Evolutionary conservation across 2,329 filamentous ascomycete genomes (phyloP).

Genomic region (Parascedosporium putredinis): DNA sequence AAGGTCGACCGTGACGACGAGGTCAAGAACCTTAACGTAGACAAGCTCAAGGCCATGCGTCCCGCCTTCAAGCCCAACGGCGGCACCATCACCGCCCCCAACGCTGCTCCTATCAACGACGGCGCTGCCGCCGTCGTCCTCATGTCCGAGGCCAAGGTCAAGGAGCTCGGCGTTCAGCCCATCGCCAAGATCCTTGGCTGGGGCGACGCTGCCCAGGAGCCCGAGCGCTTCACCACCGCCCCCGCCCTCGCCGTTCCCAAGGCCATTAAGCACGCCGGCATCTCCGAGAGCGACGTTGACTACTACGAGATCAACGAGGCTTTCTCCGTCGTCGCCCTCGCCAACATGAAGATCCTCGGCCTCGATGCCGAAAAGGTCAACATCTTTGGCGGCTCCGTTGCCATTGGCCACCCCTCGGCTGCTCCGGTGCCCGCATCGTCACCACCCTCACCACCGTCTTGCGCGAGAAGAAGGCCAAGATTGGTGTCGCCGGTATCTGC

Average conservation of each 20-base stretch:
- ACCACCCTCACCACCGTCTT: constrained; percentile 83
- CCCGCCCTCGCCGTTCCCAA: constrained; percentile 93
- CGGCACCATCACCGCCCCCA: constrained; percentile 90
- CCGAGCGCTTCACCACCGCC: constrained; percentile 91
- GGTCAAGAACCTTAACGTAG: constrained; percentile 83
- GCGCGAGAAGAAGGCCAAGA: constrained; percentile 83
- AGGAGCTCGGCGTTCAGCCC: constrained; percentile 83
- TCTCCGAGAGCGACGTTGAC: constrained; percentile 69
- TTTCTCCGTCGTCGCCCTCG: constrained; percentile 90
- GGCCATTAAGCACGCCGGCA: constrained; percentile 86
- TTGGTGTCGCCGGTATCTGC: constrained; percentile 91
- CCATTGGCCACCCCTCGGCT: constrained; percentile 93
- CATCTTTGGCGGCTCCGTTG: constrained; percentile 87
- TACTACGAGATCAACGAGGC: constrained; percentile 99
- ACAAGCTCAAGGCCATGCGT: constrained; percentile 76
- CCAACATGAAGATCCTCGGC: constrained; percentile 86
- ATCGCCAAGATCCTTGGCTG: constrained; percentile 95
- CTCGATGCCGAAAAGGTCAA: constrained; percentile 83
- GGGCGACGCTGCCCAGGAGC: constrained; percentile 86
- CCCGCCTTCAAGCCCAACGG: constrained; percentile 69
- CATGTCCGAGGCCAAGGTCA: constrained; percentile 86
- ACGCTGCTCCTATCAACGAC: constrained; percentile 93
- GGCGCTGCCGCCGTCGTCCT: constrained; percentile 87
- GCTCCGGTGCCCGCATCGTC: constrained; percentile 86
- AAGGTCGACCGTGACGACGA: constrained; percentile 83